Evolutionary conservation across 202 grass and related monocot species (phyloP), one percentile per base, ranked within the genome.

Genomic region (Saccharum hybrid): DNA sequence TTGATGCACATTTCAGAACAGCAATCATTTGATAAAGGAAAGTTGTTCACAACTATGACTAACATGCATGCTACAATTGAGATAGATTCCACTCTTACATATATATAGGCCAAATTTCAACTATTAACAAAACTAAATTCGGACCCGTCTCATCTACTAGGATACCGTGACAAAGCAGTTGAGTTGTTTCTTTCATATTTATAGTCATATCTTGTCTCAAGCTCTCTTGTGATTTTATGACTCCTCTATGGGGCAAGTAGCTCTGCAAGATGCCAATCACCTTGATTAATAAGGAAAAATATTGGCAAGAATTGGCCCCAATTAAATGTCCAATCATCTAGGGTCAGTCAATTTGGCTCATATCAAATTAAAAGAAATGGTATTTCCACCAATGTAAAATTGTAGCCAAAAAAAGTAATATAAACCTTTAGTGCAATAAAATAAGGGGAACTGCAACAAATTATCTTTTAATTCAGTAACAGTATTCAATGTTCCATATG

Each of bases 41-140:
- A 84, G 70, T 65, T 66, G 71, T 72, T 30, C 26, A 69, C 14
- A 71, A 86, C 68, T 74, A 68, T 79, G 81, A 68, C 19, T 70
- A 85, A 33, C 51, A 66, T 56, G 77, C 63, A 82, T 64, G 40
- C 70, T 77, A 91, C 67, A 91, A 69, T 73, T 88, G 82, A 78
- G 72, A 78, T 42, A 73, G 72, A 82, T 71, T 31, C 81, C 51
- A 81, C 72, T 60, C 62, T 54, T 83, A 56, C 62, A 40, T 83
- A 61, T 34, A 65, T 57, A 34, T 19, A 51, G 39, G 41, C 14
- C 64, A 79, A 45, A 66, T 79, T 77, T 46, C 45, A 68, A 87
- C 42, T 76, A 51, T 79, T 57, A 59, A 22, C n/a, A 57, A 82
- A 68, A 72, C 22, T 48, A 51, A 75, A 79, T 65, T 84, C 30